phyloP scores from a whole-genome alignment of 176 grass and related monocot genomes.

The Cocos nucifera region DNA sequence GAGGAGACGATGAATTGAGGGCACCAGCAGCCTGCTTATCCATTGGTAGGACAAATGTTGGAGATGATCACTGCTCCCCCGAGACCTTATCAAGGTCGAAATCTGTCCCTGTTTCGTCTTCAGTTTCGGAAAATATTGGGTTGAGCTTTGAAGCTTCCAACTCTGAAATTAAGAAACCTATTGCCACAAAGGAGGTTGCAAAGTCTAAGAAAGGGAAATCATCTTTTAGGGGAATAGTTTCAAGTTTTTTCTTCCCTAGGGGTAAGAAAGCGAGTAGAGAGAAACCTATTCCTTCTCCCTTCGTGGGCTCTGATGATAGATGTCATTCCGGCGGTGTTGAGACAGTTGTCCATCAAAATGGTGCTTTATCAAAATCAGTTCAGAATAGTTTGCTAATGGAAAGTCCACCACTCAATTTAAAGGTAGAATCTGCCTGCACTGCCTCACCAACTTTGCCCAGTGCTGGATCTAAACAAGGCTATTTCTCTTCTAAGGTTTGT shows the following conservation, averaged over 20 bases:
- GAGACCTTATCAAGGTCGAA: slow-evolving; percentile 58
- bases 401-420: slow-evolving; percentile 4
- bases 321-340: not conserved
- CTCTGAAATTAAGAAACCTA: slow-evolving; percentile 34
- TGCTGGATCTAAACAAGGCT: not conserved
- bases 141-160: slow-evolving; percentile 25
- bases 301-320: slow-evolving; percentile 19
- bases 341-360: not conserved
- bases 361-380: slow-evolving; percentile 10
- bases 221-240: slow-evolving; percentile 75
- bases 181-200: slow-evolving; percentile 13
- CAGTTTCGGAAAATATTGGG: slow-evolving; percentile 40
- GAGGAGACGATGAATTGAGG: slow-evolving; percentile 26
- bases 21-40: slow-evolving; percentile 26
- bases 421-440: not conserved
- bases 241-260: slow-evolving; percentile 74
- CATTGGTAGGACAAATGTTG: slow-evolving; percentile 20
- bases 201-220: slow-evolving; percentile 46
- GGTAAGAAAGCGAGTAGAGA: slow-evolving; percentile 52
- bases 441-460: not conserved
- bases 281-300: slow-evolving; percentile 21
- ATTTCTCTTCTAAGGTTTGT: slow-evolving; percentile 2
- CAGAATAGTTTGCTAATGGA: slow-evolving; percentile 17
- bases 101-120: slow-evolving; percentile 69
- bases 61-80: slow-evolving; percentile 18